Percentiles rank a stretch among this genome's conserved stretches.
Evolutionary conservation across 2,329 filamentous ascomycete genomes (phyloP).

Genomic region (Neophaeococcomyces mojaviensis): DNA sequence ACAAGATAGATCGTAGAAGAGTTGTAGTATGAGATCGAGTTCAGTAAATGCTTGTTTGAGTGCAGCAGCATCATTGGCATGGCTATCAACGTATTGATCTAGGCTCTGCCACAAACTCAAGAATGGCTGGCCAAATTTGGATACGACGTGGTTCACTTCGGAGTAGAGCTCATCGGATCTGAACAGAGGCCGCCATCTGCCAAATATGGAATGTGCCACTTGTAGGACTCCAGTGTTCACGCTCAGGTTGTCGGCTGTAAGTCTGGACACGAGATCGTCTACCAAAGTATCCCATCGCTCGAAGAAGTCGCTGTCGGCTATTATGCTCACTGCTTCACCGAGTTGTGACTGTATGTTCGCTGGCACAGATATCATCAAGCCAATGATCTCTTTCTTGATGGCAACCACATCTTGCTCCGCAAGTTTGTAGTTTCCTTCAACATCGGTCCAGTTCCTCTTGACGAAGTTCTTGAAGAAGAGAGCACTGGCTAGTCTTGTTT

Average conservation of each 20-base stretch:
- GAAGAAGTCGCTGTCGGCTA: slow-evolving; percentile 98
- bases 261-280: slow-evolving; percentile 78
- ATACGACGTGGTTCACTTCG: slow-evolving; percentile 93
- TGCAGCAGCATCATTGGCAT: slow-evolving; percentile 64
- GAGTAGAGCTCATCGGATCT: slow-evolving; percentile 85
- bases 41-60: slow-evolving; percentile 76
- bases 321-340: slow-evolving; percentile 92
- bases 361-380: slow-evolving; percentile 90
- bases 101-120: slow-evolving; percentile 56
- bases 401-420: slow-evolving; percentile 71
- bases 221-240: slow-evolving; percentile 91
- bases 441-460: slow-evolving; percentile 88
- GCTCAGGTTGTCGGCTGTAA: slow-evolving; percentile 72
- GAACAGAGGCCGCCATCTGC: slow-evolving; percentile 89
- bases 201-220: slow-evolving; percentile 97
- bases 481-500: slow-evolving; percentile 77
- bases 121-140: slow-evolving; percentile 76
- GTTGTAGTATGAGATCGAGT: slow-evolving; percentile 79
- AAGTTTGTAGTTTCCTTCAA: slow-evolving; percentile 89
- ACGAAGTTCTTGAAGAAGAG: slow-evolving; percentile 99
- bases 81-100: slow-evolving; percentile 57
- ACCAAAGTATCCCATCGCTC: slow-evolving; percentile 93
- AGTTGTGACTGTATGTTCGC: slow-evolving; percentile 83
- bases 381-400: slow-evolving; percentile 93
- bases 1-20: slow-evolving; percentile 93